Conservation (phyloP, 108 stramenopile species). For the Thalassiosira profunda region DNA sequence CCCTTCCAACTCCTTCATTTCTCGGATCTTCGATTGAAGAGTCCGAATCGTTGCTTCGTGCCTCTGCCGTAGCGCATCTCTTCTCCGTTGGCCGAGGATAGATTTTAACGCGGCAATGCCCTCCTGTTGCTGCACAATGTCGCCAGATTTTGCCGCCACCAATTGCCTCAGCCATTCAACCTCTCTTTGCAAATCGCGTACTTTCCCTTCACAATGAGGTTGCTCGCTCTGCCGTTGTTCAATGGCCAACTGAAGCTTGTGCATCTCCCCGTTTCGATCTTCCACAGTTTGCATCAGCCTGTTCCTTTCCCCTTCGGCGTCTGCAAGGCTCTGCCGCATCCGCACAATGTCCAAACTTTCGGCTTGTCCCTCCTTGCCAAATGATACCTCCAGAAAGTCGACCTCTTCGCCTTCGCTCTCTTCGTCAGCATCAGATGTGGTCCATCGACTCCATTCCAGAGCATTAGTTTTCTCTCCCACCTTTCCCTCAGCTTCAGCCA, state of each 20-base stretch:
- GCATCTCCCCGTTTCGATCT: conserved; percentile 40
- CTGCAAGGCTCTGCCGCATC: conserved; percentile 24
- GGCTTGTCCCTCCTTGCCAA: conserved; percentile 19
- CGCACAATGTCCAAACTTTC: conserved; percentile 47
- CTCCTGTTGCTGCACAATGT: neutral
- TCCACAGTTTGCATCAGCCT: conserved; percentile 36
- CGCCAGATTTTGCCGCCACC: neutral
- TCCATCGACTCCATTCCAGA: too few species aligned
- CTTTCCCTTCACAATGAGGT: neutral
- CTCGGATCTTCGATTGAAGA: conserved; percentile 1
- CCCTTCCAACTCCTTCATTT: neutral
- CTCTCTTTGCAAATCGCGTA: conserved; percentile 5
- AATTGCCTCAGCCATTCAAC: conserved; percentile 16
- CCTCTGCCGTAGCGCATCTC: neutral
- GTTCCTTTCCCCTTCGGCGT: conserved; percentile 41
- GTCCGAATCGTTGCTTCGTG: neutral
- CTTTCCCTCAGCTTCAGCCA: conserved; percentile 6
- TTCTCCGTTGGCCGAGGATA: conserved; percentile 3
- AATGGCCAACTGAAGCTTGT: conserved; percentile 12
- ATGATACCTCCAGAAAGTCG: conserved; percentile 6
- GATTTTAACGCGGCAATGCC: conserved; percentile 1
- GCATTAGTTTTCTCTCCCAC: too few species aligned
- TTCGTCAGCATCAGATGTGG: conserved; percentile 13
- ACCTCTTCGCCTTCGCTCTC: conserved; percentile 12
- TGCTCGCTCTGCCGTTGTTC: conserved; percentile 3